phyloP scores from a whole-genome alignment of 306 rosid species.

The Abrus pulchellus region DNA sequence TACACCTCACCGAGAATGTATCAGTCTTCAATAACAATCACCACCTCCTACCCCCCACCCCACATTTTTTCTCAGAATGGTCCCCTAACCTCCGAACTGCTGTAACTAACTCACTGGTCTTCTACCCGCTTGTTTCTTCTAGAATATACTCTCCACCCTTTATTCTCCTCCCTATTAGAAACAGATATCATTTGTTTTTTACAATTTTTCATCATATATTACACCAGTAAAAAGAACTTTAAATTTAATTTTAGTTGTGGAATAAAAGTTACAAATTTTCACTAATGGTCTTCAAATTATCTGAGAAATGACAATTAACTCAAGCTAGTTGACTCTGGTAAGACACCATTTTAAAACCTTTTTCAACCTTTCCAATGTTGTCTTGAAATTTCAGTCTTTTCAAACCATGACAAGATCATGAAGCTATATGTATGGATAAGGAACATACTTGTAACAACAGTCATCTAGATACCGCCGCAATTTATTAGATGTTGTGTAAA shows the following conservation, averaged over 20 bases:
- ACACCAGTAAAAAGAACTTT: slow-evolving; percentile 8
- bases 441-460: slow-evolving; percentile 75
- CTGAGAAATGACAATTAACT: slow-evolving; percentile 15
- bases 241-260: background rate
- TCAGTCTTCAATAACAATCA: too few species aligned
- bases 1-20: too few species aligned
- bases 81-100: too few species aligned
- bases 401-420: background rate
- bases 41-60: too few species aligned
- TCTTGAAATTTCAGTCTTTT: slow-evolving; percentile 2
- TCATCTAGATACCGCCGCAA: slow-evolving; percentile 85
- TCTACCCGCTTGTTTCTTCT: too few species aligned
- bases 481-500: slow-evolving; percentile 76
- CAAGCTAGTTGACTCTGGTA: background rate
- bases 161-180: too few species aligned
- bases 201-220: background rate
- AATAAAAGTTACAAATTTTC: slow-evolving; percentile 1
- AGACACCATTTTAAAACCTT: slow-evolving; percentile 11
- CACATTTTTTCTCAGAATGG: too few species aligned
- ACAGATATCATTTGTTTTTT: background rate
- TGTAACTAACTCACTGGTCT: too few species aligned
- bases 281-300: slow-evolving; percentile 4
- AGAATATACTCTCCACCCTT: too few species aligned
- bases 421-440: slow-evolving; percentile 8
- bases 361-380: slow-evolving; percentile 2